Conservation (phyloP, 1,284 basidiomycete genomes). For the Sutorius eximius region DNA sequence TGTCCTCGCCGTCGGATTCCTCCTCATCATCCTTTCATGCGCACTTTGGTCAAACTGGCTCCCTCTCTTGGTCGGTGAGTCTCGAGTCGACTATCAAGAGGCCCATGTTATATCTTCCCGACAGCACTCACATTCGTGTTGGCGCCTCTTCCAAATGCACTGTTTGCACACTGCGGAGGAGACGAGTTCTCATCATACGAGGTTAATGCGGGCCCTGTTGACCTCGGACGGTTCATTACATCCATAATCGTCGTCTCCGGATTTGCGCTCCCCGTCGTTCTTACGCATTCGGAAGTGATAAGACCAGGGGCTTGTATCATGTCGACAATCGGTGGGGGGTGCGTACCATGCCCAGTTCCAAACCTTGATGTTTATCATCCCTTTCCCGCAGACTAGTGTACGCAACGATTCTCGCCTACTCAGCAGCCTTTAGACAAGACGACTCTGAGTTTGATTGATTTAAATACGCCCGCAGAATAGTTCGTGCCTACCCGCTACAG, state of each 20-base stretch:
- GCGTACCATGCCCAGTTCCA: slow-evolving; percentile 9
- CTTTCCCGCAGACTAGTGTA: slow-evolving; percentile 75
- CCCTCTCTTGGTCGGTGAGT: slow-evolving; percentile 92
- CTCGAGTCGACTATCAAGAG: background rate
- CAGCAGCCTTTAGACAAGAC: slow-evolving; percentile 79
- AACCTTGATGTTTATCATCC: background rate
- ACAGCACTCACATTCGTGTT: slow-evolving; percentile 92
- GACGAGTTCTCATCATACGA: slow-evolving; percentile 81
- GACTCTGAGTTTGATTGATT: slow-evolving; percentile 68
- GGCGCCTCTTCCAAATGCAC: slow-evolving; percentile 92
- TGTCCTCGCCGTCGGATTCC: slow-evolving; percentile 94
- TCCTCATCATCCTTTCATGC: slow-evolving; percentile 97
- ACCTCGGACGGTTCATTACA: slow-evolving; percentile 92
- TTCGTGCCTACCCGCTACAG: slow-evolving; percentile 9
- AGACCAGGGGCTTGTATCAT: slow-evolving; percentile 84
- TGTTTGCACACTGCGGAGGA: slow-evolving; percentile 82
- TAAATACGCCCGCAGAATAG: background rate
- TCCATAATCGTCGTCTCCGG: slow-evolving; percentile 89
- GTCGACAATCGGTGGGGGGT: slow-evolving; percentile 93
- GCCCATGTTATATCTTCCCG: background rate
- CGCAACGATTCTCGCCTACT: slow-evolving; percentile 88
- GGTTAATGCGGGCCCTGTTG: slow-evolving; percentile 62
- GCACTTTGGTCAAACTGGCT: slow-evolving; percentile 98
- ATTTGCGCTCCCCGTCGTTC: slow-evolving; percentile 88
- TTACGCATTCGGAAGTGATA: slow-evolving; percentile 92